Conservation (phyloP, 2,329 filamentous ascomycete species). For the Monosporascus sp. region DNA sequence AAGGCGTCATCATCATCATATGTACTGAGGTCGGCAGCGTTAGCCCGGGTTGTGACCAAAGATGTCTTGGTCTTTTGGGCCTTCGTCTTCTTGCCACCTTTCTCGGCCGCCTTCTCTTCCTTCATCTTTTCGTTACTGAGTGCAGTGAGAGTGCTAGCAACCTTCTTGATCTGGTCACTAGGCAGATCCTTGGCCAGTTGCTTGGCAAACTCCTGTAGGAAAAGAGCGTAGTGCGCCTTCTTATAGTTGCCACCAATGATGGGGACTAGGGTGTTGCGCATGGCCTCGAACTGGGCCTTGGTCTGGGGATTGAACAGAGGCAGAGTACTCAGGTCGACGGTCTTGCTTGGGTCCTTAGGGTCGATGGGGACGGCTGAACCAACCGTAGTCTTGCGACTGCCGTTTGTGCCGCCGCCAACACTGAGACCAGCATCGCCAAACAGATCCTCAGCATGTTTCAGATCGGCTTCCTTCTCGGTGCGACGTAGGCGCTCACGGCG, state of each 20-base stretch:
- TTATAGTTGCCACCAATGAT: constrained; percentile 70
- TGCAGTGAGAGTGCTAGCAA: constrained; percentile 80
- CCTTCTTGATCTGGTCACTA: constrained; percentile 95
- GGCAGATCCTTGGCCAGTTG: constrained; percentile 80
- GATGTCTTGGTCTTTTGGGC: constrained; percentile 91
- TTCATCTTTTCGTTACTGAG: constrained; percentile 97
- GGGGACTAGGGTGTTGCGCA: constrained; percentile 75
- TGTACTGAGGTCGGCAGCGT: constrained; percentile 62
- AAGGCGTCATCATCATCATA: constrained; percentile 78
- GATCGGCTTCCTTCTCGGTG: constrained; percentile 81
- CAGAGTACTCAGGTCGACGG: constrained; percentile 74
- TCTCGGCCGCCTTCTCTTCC: constrained; percentile 92
- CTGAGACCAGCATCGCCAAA: constrained; percentile 68
- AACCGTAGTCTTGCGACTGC: constrained; percentile 61
- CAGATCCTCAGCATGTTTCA: constrained; percentile 85
- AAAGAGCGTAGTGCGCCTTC: constrained; percentile 86
- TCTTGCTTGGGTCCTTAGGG: constrained; percentile 66
- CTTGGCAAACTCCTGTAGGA: constrained; percentile 88
- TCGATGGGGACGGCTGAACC: constrained; percentile 65
- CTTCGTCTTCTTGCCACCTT: constrained; percentile 95
- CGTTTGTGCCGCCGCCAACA: constrained; percentile 54
- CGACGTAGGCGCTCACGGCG: constrained; percentile 68
- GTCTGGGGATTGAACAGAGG: constrained; percentile 84
- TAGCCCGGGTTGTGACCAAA: constrained; percentile 61
- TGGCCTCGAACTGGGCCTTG: constrained; percentile 76